Percentiles rank a stretch among this genome's conserved stretches.
phyloP scores from a whole-genome alignment of 2,329 filamentous ascomycete genomes.

The Fusarium ramigenum region DNA sequence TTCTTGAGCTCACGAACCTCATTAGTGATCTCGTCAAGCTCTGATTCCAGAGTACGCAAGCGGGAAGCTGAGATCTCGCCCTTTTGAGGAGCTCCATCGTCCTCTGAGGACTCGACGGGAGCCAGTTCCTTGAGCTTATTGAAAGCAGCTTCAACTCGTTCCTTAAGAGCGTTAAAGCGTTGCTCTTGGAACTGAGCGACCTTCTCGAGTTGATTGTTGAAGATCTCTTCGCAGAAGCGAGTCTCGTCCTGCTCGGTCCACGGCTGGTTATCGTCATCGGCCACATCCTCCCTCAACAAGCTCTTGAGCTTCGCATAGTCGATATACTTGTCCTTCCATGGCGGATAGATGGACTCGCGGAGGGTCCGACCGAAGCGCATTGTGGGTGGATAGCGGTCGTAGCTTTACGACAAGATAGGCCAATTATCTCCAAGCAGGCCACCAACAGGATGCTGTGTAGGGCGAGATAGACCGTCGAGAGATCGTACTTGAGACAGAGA shows the following conservation, averaged over 20 bases:
- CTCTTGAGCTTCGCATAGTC: conserved; percentile 94
- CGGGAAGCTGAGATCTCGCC: conserved; percentile 59
- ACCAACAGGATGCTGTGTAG: background rate
- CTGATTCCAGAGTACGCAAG: conserved; percentile 76
- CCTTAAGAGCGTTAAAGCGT: conserved; percentile 69
- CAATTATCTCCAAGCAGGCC: conserved; percentile 14
- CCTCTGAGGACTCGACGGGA: conserved; percentile 52
- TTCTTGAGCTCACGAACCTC: conserved; percentile 94
- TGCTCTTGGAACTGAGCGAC: conserved; percentile 88
- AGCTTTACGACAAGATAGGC: background rate
- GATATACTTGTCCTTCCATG: conserved; percentile 94
- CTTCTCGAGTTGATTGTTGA: conserved; percentile 95
- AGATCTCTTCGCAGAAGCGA: conserved; percentile 91
- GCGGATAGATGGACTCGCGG: conserved; percentile 78
- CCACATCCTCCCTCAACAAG: conserved; percentile 80
- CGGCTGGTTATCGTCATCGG: conserved; percentile 65
- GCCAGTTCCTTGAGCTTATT: conserved; percentile 83
- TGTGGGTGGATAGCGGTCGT: conserved; percentile 3
- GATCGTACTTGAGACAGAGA: background rate
- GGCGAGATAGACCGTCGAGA: background rate
- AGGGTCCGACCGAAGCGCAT: conserved; percentile 98
- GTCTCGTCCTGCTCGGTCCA: conserved; percentile 98
- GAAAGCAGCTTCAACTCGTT: conserved; percentile 64
- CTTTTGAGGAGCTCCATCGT: conserved; percentile 63
- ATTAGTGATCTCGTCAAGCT: conserved; percentile 88